Evolutionary conservation across 116 monocot genomes (phyloP), one percentile per base, ranked within the genome.

Genomic region (Phalaenopsis hybrid): DNA sequence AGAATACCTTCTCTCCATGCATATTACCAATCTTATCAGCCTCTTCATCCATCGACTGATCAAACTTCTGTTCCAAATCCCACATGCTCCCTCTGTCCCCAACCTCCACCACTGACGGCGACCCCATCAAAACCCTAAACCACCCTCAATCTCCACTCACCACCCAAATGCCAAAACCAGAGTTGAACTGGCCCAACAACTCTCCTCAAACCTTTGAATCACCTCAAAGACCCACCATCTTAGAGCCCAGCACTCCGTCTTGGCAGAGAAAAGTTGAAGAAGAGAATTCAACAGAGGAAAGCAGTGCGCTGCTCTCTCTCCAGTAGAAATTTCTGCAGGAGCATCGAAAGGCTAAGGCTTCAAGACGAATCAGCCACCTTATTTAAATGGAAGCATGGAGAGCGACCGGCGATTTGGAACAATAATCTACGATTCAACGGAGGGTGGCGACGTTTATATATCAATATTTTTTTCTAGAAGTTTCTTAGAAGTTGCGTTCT

Each of bases 1-100:
- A 34, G 11, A 23, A 23, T 85, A 52, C 95, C 93, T 92, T 95
- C 81, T 95, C 95, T 75, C 83, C 82, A 48, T 93, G 92, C 93
- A 90, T 91, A 81, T 84, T 89, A 79, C 73, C 86, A 57, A 95
- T 82, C 76, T 87, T 84, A 12, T 91, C 89, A 25, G 95, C 95
- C 75, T 95, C 95, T 83, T 92, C 95, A 73, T 95, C 95, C 95
- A 95, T 93, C 79, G 95, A 86, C 50, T 93, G 95, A 87, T 95
- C 95, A 77, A 95, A 88, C 80, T 83, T 95, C 86, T 88, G 91
- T 78, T 95, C 90, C 86, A 95, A 77, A 58, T 78, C 91, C 95
- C 95, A 93, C 95, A 95, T 95, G 76, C 85, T 83, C 21, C 95
- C 95, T 74, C 76, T 91, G 12, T 44, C 76, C 45, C 57, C 80